Conservation (phyloP, 306 rosid species). For the Glycine soja region DNA sequence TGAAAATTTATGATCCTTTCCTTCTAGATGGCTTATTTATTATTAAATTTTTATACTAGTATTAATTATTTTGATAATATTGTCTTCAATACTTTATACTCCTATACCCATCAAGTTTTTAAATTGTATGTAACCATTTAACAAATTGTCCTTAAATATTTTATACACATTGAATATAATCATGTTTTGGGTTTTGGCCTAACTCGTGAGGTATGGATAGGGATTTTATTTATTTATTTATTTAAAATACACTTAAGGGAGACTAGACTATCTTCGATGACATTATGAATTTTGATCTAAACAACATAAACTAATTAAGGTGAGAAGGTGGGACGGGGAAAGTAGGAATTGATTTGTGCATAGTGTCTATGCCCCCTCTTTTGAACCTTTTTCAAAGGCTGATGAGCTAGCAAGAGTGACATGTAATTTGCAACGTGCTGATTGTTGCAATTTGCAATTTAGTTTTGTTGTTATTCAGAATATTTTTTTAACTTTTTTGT, state of each 20-base stretch:
- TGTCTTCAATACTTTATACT: background rate
- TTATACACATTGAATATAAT: background rate
- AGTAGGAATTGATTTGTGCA: background rate
- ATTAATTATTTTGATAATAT: background rate
- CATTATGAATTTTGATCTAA: background rate
- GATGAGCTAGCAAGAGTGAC: background rate
- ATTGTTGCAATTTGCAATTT: background rate
- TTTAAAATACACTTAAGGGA: background rate
- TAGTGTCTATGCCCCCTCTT: conserved; percentile 2
- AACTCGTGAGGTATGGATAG: background rate
- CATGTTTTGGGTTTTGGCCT: background rate
- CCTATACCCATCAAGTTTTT: background rate
- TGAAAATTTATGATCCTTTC: background rate
- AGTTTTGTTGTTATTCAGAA: background rate
- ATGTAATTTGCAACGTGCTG: background rate
- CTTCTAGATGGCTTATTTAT: conserved; percentile 15
- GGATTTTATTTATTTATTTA: background rate
- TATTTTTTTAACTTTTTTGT: background rate
- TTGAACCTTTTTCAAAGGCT: conserved; percentile 13
- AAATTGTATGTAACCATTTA: background rate
- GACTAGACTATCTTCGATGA: background rate
- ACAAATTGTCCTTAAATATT: background rate
- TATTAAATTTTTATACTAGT: background rate
- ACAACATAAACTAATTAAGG: background rate
- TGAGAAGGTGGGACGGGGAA: background rate